phyloP scores from a whole-genome alignment of 2,329 filamentous ascomycete species.

The Cladosporium sp. region DNA sequence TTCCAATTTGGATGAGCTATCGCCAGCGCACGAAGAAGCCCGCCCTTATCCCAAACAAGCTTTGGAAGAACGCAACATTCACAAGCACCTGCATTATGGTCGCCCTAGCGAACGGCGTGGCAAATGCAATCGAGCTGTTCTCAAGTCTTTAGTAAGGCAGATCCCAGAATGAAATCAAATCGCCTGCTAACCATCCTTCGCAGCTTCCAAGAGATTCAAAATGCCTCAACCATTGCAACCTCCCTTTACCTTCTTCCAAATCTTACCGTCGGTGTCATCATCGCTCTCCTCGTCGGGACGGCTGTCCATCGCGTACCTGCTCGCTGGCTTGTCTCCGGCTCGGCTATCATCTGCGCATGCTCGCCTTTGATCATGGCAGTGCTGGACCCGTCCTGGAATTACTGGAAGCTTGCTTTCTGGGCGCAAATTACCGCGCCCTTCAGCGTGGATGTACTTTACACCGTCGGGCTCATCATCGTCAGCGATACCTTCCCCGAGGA shows the following conservation, averaged over 20 bases:
- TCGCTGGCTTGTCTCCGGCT: conserved; percentile 18
- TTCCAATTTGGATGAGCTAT: conserved; percentile 52
- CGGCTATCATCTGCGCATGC: conserved; percentile 22
- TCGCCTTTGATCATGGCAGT: conserved; percentile 47
- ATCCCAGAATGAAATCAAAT: too few relatives aligned
- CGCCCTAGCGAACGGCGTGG: conserved; percentile 38
- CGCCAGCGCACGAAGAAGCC: conserved; percentile 45
- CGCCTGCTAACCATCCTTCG: conserved; percentile 2
- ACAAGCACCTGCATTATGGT: conserved; percentile 49
- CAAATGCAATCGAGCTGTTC: conserved; percentile 36
- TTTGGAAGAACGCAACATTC: conserved; percentile 57
- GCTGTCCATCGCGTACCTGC: conserved; percentile 18
- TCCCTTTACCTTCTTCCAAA: conserved; percentile 38
- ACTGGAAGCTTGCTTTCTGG: conserved; percentile 37
- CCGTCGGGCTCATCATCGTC: conserved; percentile 41
- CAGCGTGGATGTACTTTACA: conserved; percentile 34
- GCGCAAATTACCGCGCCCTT: conserved; percentile 15
- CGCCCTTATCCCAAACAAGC: conserved; percentile 58
- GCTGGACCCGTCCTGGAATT: conserved; percentile 43
- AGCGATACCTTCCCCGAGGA: conserved; percentile 32
- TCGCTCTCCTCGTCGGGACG: conserved; percentile 42
- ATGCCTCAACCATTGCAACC: conserved; percentile 24
- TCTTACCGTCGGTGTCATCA: conserved; percentile 36
- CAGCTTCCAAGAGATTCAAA: conserved; percentile 41
- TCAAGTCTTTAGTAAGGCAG: conserved; percentile 17